Evolutionary conservation across 140 eudicot species (phyloP).

Genomic region (Ambrosia hybrid): DNA sequence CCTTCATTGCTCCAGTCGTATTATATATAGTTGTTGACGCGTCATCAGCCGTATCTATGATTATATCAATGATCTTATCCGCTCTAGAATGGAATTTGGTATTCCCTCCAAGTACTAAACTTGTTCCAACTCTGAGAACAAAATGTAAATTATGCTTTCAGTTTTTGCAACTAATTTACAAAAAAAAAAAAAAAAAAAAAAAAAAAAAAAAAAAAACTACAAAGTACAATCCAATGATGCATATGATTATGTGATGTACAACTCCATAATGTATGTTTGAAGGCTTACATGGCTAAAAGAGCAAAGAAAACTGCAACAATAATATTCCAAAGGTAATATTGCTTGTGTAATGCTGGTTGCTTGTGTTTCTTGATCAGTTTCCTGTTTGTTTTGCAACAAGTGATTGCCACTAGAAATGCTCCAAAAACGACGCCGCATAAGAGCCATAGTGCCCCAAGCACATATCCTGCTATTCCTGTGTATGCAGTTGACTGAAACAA

Average conservation of each 20-base stretch:
- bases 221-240: slow-evolving; percentile 3
- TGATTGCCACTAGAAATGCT: slow-evolving; percentile 38
- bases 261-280: slow-evolving; percentile 6
- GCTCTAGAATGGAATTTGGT: slow-evolving; percentile 69
- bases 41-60: slow-evolving; percentile 72
- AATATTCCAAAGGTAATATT: slow-evolving; percentile 48
- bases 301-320: slow-evolving; percentile 50
- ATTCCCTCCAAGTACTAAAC: slow-evolving; percentile 77
- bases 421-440: slow-evolving; percentile 58
- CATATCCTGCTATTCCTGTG: slow-evolving; percentile 76
- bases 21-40: slow-evolving; percentile 67
- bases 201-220: too few species aligned
- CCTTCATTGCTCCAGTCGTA: slow-evolving; percentile 76
- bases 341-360: slow-evolving; percentile 40
- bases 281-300: slow-evolving; percentile 66
- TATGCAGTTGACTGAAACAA: slow-evolving; percentile 73
- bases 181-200: too few species aligned
- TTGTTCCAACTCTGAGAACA: slow-evolving; percentile 52
- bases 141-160: not conserved
- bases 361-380: slow-evolving; percentile 40
- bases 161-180: not conserved
- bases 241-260: slow-evolving; percentile 1
- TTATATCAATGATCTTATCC: slow-evolving; percentile 53
- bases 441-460: slow-evolving; percentile 66
- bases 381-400: slow-evolving; percentile 39